These are phyloP conservation scores for Hypomyces perniciosus DNA, from an alignment of 2,329 filamentous ascomycete genomes.

Conservation along the genomic window DNA sequence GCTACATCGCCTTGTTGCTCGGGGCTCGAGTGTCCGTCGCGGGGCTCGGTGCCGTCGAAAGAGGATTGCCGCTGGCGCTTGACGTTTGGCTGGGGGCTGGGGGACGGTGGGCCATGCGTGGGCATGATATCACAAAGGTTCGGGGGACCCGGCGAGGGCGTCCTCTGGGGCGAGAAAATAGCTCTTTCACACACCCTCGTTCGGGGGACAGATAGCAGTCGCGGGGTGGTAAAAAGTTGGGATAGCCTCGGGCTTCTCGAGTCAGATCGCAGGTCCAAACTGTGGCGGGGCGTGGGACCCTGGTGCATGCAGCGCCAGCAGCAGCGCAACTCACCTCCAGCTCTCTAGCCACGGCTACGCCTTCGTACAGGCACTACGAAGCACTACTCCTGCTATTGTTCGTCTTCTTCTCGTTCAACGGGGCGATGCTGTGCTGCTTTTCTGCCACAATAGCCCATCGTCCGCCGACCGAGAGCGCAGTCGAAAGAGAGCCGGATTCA, in stretches of 20 bases:
- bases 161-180: not conserved
- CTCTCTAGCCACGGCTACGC: not conserved
- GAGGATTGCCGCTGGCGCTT: conserved; percentile 54
- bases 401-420: not conserved
- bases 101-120: conserved; percentile 43
- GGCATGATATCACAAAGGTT: conserved; percentile 9
- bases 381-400: not conserved
- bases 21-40: conserved; percentile 23
- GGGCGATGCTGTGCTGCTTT: not conserved
- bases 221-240: not conserved
- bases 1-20: conserved; percentile 25
- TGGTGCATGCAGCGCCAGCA: not conserved
- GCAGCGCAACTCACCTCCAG: not conserved
- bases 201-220: not conserved
- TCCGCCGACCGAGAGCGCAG: not conserved
- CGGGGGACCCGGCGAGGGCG: not conserved
- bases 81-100: conserved; percentile 39
- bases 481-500: not conserved
- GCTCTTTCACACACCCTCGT: not conserved
- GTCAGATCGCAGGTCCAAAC: not conserved
- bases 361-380: no score
- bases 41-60: conserved; percentile 40
- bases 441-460: not conserved
- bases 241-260: not conserved
- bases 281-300: not conserved